Conservation (phyloP, 2,329 filamentous ascomycete species). For the Dissoconium aciculare region DNA sequence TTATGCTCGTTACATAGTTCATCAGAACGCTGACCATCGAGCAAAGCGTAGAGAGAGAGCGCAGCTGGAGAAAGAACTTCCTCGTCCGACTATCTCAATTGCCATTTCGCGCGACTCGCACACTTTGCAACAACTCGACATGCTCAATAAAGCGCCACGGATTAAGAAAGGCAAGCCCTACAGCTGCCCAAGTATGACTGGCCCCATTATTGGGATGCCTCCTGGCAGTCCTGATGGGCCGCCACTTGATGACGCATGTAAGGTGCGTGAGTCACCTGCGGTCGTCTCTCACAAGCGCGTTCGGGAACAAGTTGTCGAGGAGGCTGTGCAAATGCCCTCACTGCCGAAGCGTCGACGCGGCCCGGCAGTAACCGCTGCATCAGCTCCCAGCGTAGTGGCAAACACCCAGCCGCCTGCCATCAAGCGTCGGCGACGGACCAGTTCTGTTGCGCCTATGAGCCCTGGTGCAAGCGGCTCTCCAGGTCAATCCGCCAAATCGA, state of each 20-base stretch:
- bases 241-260: not conserved
- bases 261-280: not conserved
- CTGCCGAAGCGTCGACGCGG: not conserved
- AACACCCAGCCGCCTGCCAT: too few relatives aligned
- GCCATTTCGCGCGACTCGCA: not conserved
- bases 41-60: not conserved
- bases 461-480: too few relatives aligned
- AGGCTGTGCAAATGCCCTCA: not conserved
- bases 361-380: not conserved
- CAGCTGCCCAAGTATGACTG: conserved; percentile 1
- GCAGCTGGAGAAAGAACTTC: not conserved
- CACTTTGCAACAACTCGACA: not conserved
- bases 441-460: conserved; percentile 3
- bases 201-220: not conserved
- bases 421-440: conserved; percentile 3
- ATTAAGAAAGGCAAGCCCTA: not conserved
- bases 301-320: not conserved
- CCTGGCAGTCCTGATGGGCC: not conserved
- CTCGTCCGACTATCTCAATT: not conserved
- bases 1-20: not conserved
- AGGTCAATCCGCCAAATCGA: conserved; percentile 11
- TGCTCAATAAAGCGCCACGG: not conserved
- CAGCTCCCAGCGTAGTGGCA: too few relatives aligned
- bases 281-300: not conserved
- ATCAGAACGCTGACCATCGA: conserved; percentile 1